These are phyloP conservation scores for Torulaspora delbrueckii DNA, from an alignment of 805 yeast genomes.

Conservation along the genomic window DNA sequence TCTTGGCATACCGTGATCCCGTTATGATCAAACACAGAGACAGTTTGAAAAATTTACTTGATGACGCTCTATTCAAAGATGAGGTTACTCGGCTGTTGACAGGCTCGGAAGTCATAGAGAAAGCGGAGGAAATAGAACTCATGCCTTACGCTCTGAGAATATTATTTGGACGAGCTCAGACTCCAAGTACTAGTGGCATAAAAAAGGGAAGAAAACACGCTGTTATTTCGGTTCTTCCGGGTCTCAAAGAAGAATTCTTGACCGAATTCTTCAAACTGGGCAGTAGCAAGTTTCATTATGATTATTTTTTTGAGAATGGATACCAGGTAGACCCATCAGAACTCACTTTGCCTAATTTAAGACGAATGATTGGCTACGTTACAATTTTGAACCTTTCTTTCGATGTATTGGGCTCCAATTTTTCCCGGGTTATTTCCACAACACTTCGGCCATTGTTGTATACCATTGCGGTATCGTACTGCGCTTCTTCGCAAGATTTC, in stretches of 20 bases:
- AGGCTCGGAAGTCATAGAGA: conserved; percentile 51
- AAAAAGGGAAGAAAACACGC: conserved; percentile 70
- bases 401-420: conserved; percentile 52
- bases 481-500: conserved; percentile 32
- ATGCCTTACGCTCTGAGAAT: conserved; percentile 74
- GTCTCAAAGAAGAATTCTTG: conserved; percentile 48
- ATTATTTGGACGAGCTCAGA: conserved; percentile 81
- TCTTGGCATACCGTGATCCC: conserved; percentile 59
- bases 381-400: conserved; percentile 36
- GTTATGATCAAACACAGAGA: conserved; percentile 64
- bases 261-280: conserved; percentile 59
- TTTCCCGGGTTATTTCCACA: conserved; percentile 44
- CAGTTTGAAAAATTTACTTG: conserved; percentile 66
- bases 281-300: conserved; percentile 46
- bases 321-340: conserved; percentile 21
- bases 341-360: conserved; percentile 36
- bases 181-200: conserved; percentile 59
- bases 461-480: conserved; percentile 51
- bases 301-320: conserved; percentile 33
- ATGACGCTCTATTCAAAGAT: conserved; percentile 80
- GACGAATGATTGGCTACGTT: conserved; percentile 59
- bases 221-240: conserved; percentile 58
- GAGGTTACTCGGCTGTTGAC: conserved; percentile 62
- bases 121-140: conserved; percentile 51
- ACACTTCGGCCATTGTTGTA: conserved; percentile 55